Evolutionary conservation across 2,329 filamentous ascomycete genomes (phyloP), one percentile per base, ranked within the genome.

Genomic region (Chrysoporthe deuterocubensis): DNA sequence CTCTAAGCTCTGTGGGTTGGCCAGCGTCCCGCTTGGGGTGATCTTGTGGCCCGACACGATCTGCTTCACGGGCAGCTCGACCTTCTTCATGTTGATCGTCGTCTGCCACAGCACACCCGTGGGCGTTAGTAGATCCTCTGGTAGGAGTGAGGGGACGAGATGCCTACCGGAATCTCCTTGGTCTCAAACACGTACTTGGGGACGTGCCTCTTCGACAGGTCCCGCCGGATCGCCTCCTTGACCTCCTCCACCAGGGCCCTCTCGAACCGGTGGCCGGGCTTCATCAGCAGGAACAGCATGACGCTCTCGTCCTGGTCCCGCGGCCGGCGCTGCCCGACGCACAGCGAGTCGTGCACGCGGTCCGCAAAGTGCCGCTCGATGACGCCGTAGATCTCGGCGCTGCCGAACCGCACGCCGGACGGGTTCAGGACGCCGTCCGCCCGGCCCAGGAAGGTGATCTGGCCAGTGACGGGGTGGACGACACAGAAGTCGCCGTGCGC

Each of bases 41-140:
- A 96, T 87, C 34, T 81, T 86, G 72, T 89, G 88, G 0, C 92
- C 92, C 0, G 87, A 93, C 0, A 96, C 89, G 71, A 96, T 96
- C 75, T 92, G 90, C 80, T 96, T 96, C 42, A 96, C 90, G 0
- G 92, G 92, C 64, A 96, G 74, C 76, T 96, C 92, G 4, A 96
- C 92, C 78, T 96, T 96, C 77, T 96, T 96, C 62, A 92, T 79
- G 75, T 95, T 96, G 70, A 96, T 89, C 0, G 92, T 96, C 0
- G 89, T 92, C 89, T 93, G 40, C 52, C 4, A n/a, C 13, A 21
- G n/a, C 26, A 26, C 26, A 26, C 26, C 26, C 26, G 4, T 16
- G 2, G 14, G 18, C 26, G 16, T 11, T 3, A 7, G 42, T 11
- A 8, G 32, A 7, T 43, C 11, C 26, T 2, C 26, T 26, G 26